Percentiles rank a stretch among this genome's conserved stretches.
phyloP scores from a whole-genome alignment of 495 filamentous ascomycete species.

The Clohesyomyces aquaticus region DNA sequence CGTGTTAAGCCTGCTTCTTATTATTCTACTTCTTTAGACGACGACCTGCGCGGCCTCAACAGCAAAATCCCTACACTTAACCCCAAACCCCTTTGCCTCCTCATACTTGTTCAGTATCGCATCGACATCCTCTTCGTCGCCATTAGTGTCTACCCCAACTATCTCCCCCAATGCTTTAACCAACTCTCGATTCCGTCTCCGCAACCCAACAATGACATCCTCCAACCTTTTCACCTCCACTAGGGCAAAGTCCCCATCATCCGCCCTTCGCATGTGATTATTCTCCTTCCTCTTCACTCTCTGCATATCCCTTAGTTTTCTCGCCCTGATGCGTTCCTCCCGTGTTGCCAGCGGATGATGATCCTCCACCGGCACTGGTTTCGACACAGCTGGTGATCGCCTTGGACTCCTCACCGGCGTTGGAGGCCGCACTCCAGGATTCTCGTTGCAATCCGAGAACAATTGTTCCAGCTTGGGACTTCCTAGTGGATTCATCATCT shows the following conservation, averaged over 20 bases:
- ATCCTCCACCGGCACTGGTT: slow-evolving; percentile 15
- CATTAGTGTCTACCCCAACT: slow-evolving; percentile 8
- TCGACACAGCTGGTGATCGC: background rate
- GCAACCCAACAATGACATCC: background rate
- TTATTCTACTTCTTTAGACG: background rate
- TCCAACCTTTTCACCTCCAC: background rate
- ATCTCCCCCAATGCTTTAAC: slow-evolving; percentile 3
- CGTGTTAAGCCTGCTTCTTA: too few species aligned
- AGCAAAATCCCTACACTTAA: background rate
- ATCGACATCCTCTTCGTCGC: slow-evolving; percentile 22
- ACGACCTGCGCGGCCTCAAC: too few species aligned
- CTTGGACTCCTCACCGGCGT: background rate
- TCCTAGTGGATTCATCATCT: slow-evolving; percentile 29
- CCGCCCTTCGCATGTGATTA: too few species aligned
- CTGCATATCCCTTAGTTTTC: slow-evolving; percentile 27
- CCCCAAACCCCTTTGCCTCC: background rate
- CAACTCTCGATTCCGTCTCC: slow-evolving; percentile 4
- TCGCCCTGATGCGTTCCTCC: slow-evolving; percentile 17
- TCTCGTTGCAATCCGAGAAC: slow-evolving; percentile 8
- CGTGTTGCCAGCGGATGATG: slow-evolving; percentile 18
- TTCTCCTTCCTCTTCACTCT: slow-evolving; percentile 3
- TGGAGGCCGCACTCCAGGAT: background rate
- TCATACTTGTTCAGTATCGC: background rate
- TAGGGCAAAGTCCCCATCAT: background rate
- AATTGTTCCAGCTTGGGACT: slow-evolving; percentile 20